These are phyloP conservation scores for Neoboletus magnificus DNA, from an alignment of 768 basidiomycete species.

Conservation along the genomic window DNA sequence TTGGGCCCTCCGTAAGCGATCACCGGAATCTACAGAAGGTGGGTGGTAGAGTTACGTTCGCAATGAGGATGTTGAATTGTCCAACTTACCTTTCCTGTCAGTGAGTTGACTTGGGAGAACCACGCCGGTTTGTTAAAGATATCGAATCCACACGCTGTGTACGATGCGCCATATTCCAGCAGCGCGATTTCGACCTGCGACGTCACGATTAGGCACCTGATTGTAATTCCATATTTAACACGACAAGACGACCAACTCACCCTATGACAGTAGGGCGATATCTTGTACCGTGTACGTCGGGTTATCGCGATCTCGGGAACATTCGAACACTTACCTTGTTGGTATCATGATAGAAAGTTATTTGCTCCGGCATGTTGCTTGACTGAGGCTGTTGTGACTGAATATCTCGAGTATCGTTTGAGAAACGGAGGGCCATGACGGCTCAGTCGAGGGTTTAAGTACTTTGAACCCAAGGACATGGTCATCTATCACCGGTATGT, in stretches of 20 bases:
- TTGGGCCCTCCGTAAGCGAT: slow-evolving; percentile 58
- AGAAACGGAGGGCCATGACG: background rate
- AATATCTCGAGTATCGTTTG: background rate
- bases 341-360: slow-evolving; percentile 37
- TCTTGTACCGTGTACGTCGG: slow-evolving; percentile 27
- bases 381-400: background rate
- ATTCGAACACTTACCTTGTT: slow-evolving; percentile 34
- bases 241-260: slow-evolving; percentile 27
- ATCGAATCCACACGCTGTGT: slow-evolving; percentile 52
- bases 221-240: slow-evolving; percentile 15
- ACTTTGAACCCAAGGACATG: background rate
- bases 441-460: background rate
- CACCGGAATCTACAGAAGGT: slow-evolving; percentile 45
- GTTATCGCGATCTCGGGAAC: background rate
- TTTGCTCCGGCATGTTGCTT: slow-evolving; percentile 21
- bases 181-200: slow-evolving; percentile 55
- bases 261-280: slow-evolving; percentile 54
- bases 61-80: background rate
- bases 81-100: slow-evolving; percentile 49
- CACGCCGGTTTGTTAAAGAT: slow-evolving; percentile 62
- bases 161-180: slow-evolving; percentile 47
- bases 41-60: background rate
- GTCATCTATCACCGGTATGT: background rate
- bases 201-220: background rate
- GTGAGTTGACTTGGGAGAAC: slow-evolving; percentile 63